Percentiles rank a stretch among this genome's conserved stretches.
Conservation (phyloP, 1,284 basidiomycete genomes). For the Malassezia globosa region DNA sequence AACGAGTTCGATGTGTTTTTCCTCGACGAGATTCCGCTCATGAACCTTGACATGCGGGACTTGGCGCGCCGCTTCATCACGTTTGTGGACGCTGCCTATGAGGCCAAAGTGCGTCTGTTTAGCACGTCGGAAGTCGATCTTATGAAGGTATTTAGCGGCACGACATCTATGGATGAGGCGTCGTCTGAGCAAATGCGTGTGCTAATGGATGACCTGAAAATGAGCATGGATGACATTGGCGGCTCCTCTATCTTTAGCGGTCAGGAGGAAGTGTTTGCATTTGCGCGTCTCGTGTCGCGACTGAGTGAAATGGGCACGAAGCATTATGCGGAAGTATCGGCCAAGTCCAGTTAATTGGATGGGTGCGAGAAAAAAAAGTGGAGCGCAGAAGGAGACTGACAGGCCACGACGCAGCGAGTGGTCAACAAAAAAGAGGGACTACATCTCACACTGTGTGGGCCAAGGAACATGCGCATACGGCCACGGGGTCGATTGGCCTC, state of each 20-base stretch:
- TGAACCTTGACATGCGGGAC: constrained; percentile 79
- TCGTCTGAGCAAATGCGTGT: constrained; percentile 36
- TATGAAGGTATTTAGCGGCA: constrained; percentile 35
- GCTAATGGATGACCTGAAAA: constrained; percentile 41
- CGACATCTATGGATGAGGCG: constrained; percentile 18
- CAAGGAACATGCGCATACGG: too few relatives aligned
- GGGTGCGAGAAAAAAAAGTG: background rate
- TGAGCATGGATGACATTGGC: constrained; percentile 41
- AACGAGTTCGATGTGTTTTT: constrained; percentile 77
- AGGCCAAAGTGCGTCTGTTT: constrained; percentile 41
- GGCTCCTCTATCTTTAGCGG: constrained; percentile 43
- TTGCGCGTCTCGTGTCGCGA: constrained; percentile 41
- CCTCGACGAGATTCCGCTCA: constrained; percentile 69
- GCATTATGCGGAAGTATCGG: constrained; percentile 21
- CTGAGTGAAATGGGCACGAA: constrained; percentile 42
- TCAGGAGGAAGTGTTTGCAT: constrained; percentile 45
- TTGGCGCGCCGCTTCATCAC: constrained; percentile 83
- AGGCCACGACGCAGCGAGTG: too few relatives aligned
- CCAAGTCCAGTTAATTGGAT: too few relatives aligned
- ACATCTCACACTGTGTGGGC: too few relatives aligned
- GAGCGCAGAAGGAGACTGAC: background rate
- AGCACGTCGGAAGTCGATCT: constrained; percentile 36
- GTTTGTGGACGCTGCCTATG: constrained; percentile 72
- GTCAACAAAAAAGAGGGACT: too few relatives aligned
- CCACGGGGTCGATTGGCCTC: too few relatives aligned